These are phyloP conservation scores for Lathyrus oleraceus DNA, from an alignment of 306 rosid species.

Conservation along the genomic window DNA sequence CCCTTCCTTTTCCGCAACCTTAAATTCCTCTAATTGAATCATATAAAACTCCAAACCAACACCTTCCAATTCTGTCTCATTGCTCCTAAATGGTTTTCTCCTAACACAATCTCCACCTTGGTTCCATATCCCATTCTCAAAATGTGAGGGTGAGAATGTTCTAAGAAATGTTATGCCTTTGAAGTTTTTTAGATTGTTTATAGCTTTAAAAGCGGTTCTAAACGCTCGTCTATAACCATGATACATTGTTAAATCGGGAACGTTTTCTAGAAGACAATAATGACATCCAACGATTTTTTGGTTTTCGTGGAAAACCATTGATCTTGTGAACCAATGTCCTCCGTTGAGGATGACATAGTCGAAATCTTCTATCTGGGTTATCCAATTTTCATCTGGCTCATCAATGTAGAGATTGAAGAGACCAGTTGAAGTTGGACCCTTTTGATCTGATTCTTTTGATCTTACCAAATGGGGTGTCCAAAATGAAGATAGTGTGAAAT, in stretches of 20 bases:
- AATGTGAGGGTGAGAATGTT: slow-evolving; percentile 80
- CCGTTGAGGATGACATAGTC: slow-evolving; percentile 66
- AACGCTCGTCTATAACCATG: slow-evolving; percentile 72
- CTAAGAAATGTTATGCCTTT: slow-evolving; percentile 68
- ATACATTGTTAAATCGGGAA: slow-evolving; percentile 63
- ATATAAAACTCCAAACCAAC: slow-evolving; percentile 61
- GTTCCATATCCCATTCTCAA: slow-evolving; percentile 83
- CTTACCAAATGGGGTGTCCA: slow-evolving; percentile 86
- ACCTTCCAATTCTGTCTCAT: slow-evolving; percentile 62
- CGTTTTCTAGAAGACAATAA: slow-evolving; percentile 58
- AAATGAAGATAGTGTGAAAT: slow-evolving; percentile 72
- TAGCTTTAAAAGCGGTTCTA: slow-evolving; percentile 64
- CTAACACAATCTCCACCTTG: slow-evolving; percentile 78
- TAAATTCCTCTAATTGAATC: slow-evolving; percentile 81
- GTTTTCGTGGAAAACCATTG: slow-evolving; percentile 57
- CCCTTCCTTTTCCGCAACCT: slow-evolving; percentile 61
- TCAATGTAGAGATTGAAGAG: slow-evolving; percentile 69
- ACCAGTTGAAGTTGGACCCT: slow-evolving; percentile 59
- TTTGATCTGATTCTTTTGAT: slow-evolving; percentile 46
- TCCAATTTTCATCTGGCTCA: slow-evolving; percentile 72
- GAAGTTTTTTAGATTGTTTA: slow-evolving; percentile 52
- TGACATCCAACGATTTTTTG: slow-evolving; percentile 65
- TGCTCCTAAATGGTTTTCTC: slow-evolving; percentile 68
- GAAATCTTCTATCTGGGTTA: slow-evolving; percentile 53
- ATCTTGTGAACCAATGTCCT: slow-evolving; percentile 82